Evolutionary conservation across 2,329 filamentous ascomycete genomes (phyloP).

Genomic region (Cadophora sp.): DNA sequence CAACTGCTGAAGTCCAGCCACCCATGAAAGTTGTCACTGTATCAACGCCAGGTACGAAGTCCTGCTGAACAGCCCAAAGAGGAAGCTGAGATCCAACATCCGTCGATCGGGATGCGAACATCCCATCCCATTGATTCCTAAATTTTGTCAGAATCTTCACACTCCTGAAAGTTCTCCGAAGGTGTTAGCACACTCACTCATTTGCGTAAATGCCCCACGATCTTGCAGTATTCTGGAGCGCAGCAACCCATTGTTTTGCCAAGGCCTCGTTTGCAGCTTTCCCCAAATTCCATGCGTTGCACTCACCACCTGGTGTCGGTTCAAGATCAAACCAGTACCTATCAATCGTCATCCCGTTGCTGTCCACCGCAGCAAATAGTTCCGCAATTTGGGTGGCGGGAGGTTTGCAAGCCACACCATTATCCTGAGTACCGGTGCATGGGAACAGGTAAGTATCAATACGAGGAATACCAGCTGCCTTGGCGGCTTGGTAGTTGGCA

Average conservation of each 20-base stretch:
- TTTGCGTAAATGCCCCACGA: conserved; percentile 42
- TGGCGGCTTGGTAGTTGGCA: conserved; percentile 33
- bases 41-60: conserved; percentile 32
- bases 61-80: conserved; percentile 40
- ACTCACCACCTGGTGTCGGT: conserved; percentile 27
- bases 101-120: conserved; percentile 35
- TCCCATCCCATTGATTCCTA: conserved; percentile 40
- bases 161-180: neutral
- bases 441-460: conserved; percentile 41
- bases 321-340: conserved; percentile 41
- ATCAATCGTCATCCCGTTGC: conserved; percentile 32
- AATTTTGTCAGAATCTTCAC: neutral
- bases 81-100: conserved; percentile 39
- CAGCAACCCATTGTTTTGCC: conserved; percentile 37
- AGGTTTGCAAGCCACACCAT: conserved; percentile 37
- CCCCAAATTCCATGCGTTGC: conserved; percentile 39
- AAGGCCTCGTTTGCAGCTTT: conserved; percentile 34
- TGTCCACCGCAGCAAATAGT: conserved; percentile 31
- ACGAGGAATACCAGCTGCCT: conserved; percentile 33
- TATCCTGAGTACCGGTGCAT: conserved; percentile 38
- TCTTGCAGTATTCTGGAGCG: conserved; percentile 29
- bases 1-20: conserved; percentile 37
- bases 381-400: conserved; percentile 35
- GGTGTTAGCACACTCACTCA: conserved; percentile 27
- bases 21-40: conserved; percentile 40